Percentiles rank a stretch among this genome's conserved stretches.
Conservation (phyloP, 352 stramenopile species). For the Nothophytophthora sp. region DNA sequence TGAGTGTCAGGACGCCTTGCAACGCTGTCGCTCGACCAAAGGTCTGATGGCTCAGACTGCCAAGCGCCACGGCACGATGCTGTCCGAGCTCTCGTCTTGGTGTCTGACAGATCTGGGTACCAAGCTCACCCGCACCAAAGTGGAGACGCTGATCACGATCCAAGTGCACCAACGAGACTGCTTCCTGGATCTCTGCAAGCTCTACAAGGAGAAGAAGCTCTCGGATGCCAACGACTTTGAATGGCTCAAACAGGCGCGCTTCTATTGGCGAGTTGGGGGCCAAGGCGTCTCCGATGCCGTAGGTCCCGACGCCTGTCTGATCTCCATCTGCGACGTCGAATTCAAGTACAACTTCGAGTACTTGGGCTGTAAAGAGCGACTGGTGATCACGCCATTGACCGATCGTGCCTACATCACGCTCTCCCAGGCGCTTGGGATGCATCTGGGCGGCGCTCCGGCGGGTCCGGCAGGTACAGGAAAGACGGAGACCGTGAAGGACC, state of each 20-base stretch:
- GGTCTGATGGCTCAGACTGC: constrained; percentile 86
- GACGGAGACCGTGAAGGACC: constrained; percentile 92
- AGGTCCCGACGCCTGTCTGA: constrained; percentile 91
- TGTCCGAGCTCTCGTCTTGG: constrained; percentile 91
- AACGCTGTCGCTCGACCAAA: constrained; percentile 82
- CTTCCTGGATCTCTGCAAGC: constrained; percentile 61
- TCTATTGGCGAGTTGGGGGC: constrained; percentile 59
- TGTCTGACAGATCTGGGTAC: constrained; percentile 89
- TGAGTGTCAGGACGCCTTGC: constrained; percentile 68
- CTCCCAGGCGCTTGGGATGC: constrained; percentile 87
- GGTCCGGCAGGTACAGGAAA: constrained; percentile 91
- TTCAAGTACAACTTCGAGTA: constrained; percentile 95
- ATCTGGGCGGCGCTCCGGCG: constrained; percentile 86
- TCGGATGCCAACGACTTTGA: constrained; percentile 78
- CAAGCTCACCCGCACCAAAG: constrained; percentile 92
- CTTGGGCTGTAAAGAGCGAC: constrained; percentile 89
- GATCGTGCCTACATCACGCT: constrained; percentile 92
- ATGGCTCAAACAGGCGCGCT: constrained; percentile 81
- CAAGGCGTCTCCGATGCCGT: constrained; percentile 82
- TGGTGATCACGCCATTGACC: constrained; percentile 91
- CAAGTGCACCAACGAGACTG: constrained; percentile 90
- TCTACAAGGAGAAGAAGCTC: constrained; percentile 86
- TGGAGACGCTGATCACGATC: constrained; percentile 94
- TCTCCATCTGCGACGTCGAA: constrained; percentile 93
- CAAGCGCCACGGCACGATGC: constrained; percentile 73